phyloP scores from a whole-genome alignment of 345 rosid genomes.

The Balakata baccata region DNA sequence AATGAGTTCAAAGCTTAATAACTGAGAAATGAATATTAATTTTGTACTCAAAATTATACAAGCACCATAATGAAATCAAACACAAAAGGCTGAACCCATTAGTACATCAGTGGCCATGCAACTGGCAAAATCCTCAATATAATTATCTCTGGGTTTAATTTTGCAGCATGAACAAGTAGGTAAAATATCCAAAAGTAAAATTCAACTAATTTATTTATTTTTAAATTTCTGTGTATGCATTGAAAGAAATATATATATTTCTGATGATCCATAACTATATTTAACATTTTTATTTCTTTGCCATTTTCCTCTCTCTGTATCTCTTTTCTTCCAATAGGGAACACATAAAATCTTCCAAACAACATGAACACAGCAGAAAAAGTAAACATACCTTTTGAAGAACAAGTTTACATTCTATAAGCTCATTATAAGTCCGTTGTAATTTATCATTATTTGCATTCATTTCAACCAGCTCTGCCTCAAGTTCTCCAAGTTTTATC shows the following conservation, averaged over 20 bases:
- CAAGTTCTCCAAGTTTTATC: constrained; percentile 86
- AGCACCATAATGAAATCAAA: background rate
- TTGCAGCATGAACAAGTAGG: constrained; percentile 4
- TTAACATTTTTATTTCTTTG: background rate
- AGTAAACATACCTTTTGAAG: constrained; percentile 62
- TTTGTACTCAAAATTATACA: constrained; percentile 2
- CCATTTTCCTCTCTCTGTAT: background rate
- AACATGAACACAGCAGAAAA: constrained; percentile 8
- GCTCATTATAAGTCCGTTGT: constrained; percentile 74
- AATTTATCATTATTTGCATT: constrained; percentile 82
- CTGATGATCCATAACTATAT: background rate
- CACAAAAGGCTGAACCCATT: background rate
- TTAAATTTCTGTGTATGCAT: background rate
- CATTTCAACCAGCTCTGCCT: constrained; percentile 90
- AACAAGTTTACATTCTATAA: constrained; percentile 78
- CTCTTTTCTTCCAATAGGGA: background rate
- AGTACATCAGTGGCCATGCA: background rate
- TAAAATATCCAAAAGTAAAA: background rate
- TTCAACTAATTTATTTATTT: background rate
- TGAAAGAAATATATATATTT: background rate
- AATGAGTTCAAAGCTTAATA: background rate
- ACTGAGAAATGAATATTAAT: background rate
- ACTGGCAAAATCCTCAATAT: background rate
- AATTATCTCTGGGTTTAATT: background rate
- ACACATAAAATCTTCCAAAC: background rate